Evolutionary conservation across 139 green algal species (phyloP), one percentile per base, ranked within the genome.

Genomic region (Coelastrella sp.): DNA sequence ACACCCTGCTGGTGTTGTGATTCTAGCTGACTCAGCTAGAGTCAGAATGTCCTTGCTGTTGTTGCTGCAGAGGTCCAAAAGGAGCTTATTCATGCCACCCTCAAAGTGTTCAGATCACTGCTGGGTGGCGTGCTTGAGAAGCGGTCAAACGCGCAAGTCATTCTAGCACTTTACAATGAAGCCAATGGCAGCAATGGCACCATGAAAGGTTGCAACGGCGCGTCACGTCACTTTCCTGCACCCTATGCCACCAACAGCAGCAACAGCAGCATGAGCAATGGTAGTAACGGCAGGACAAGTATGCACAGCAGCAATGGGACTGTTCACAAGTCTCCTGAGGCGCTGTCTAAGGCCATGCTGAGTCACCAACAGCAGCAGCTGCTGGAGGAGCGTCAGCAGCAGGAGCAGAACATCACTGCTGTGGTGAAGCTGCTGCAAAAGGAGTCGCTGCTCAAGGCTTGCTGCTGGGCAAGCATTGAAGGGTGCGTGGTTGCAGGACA

Each of bases 341-440:
- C 75, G 17, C 7, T 59, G 75, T 19, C 10, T 10, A 81, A 81
- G 23, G 22, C 7, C 75, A 81, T 16, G 23, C 23, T 59, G 8
- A 59, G 75, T 81, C 75, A 81, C 7, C 75, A 81, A 6, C 68
- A 76, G 75, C 32, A 81, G 23, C 75, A 60, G 75, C 14, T 81
- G 75, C 23, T 81, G 16, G 68, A 76, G 17, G 68, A 22, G 16
- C 5, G 22, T 14, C 16, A 76, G 68, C 68, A 76, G 68, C 68
- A 76, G 17, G 14, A 76, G 68, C 68, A 76, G 68, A n/a, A 76
- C 68, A n/a, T 23, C 16, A 14, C 64, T 76, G 68, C n/a, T 32
- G 17, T 76, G 68, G 68, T 76, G 3, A 76, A 76, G 68, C 17
- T 76, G 68, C 17, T 76, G 68, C 68, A 76, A 6, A 76, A 76